Evolutionary conservation across 2,329 filamentous ascomycete genomes (phyloP), one percentile per base, ranked within the genome.

Genomic region (Paecilomyces formosus): DNA sequence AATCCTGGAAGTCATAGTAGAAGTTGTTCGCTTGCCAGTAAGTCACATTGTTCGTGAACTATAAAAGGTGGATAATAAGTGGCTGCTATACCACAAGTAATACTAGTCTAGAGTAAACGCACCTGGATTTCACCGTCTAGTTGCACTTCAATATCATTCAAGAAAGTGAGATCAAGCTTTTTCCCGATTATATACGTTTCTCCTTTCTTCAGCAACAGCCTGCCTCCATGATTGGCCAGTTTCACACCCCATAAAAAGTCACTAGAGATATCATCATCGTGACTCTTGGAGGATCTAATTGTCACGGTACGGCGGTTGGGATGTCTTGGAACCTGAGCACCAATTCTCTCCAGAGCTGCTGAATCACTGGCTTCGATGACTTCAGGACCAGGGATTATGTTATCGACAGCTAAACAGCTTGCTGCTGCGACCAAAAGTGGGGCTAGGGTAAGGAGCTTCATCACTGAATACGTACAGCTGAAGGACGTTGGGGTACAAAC

Each of bases 1-100:
- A 81, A 61, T 88, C 88, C 65, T 89, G 87, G 73, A 84, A 90
- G 5, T 74, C 76, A 26, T 86, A 85, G 57, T 81, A 80, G 77
- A 88, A 89, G 50, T 80, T 78, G 65, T 88, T 80, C 8, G 78
- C 79, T 62, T 86, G 79, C 87, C 87, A 89, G 72, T 89, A 89
- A 63, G 84, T 80, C 1, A 85, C 86, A 67, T 90, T 84, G 55
- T 86, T 81, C 57, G 81, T 83, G 73, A 89, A 89, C 58, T 81
- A 76, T 21, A 88, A 78, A 22, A 79, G 80, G 22, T 84, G 85
- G 65, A 81, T 79, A 60, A 85, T 81, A 61, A 84, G 82, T 82
- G 58, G 30, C 60, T 54, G 55, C 33, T 30, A 50, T 56, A 22
- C 54, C 39, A 12, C 35, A 18, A 58, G 58, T 50, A 50, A 22